Conservation (phyloP, 805 yeast genomes). For the Lipomyces yamanashiensis region DNA sequence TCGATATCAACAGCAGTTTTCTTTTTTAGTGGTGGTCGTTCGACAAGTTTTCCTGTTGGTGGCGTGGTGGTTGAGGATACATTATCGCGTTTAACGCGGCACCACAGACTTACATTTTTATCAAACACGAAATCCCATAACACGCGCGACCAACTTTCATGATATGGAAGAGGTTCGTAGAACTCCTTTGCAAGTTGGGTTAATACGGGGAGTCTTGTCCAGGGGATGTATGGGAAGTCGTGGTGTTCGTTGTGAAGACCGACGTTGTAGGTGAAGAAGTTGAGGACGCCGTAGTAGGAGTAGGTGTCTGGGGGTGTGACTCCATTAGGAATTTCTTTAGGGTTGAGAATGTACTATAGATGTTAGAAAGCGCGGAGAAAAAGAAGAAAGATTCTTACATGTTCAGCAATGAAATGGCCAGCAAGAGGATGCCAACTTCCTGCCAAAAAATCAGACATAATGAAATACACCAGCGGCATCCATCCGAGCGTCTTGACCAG, state of each 20-base stretch:
- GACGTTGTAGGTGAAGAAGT: slow-evolving; percentile 84
- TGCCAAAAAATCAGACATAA: slow-evolving; percentile 80
- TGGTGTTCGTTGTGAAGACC: slow-evolving; percentile 96
- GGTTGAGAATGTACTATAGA: slow-evolving; percentile 10
- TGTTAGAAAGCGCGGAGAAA: slow-evolving; percentile 41
- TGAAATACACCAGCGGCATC: slow-evolving; percentile 66
- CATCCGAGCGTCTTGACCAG: slow-evolving; percentile 67
- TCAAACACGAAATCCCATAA: slow-evolving; percentile 71
- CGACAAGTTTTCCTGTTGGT: background rate
- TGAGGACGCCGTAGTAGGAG: slow-evolving; percentile 83
- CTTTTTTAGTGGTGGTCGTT: background rate
- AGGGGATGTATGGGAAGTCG: slow-evolving; percentile 91
- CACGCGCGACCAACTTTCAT: slow-evolving; percentile 78
- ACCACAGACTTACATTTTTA: slow-evolving; percentile 72
- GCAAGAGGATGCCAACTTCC: slow-evolving; percentile 94
- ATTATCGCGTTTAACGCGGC: slow-evolving; percentile 71
- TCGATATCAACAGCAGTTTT: background rate
- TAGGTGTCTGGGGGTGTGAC: slow-evolving; percentile 76
- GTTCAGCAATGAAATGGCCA: slow-evolving; percentile 96
- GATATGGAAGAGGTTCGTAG: slow-evolving; percentile 77
- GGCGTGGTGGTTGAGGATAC: slow-evolving; percentile 12
- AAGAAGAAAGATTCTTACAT: slow-evolving; percentile 56
- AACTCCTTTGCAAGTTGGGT: slow-evolving; percentile 75
- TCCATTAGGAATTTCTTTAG: slow-evolving; percentile 18
- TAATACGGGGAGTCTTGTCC: slow-evolving; percentile 76